These are phyloP conservation scores for Prunus armeniaca DNA, from an alignment of 306 rosid species.

Conservation along the genomic window DNA sequence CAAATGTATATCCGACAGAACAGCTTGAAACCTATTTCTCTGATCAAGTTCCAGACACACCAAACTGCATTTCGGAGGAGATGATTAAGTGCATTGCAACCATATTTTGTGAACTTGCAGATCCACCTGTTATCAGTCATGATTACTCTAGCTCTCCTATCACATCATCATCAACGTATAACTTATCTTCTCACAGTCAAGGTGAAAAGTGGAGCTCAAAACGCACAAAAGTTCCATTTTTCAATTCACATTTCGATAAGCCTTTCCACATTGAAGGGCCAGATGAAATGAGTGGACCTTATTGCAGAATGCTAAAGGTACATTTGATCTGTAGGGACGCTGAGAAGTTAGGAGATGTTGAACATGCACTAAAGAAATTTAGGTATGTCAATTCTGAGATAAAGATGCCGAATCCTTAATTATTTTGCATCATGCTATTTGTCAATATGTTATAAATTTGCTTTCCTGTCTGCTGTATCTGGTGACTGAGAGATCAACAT, in stretches of 20 bases:
- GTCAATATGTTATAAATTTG: conserved; percentile 7
- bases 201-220: conserved; percentile 48
- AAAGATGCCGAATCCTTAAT: background rate
- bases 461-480: background rate
- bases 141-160: conserved; percentile 51
- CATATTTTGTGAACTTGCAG: conserved; percentile 75
- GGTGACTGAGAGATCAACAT: background rate
- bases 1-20: conserved; percentile 52
- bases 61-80: conserved; percentile 85
- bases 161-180: conserved; percentile 48
- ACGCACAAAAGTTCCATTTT: conserved; percentile 46
- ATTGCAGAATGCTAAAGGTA: conserved; percentile 67
- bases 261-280: conserved; percentile 53
- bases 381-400: conserved; percentile 44
- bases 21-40: conserved; percentile 45
- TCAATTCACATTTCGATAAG: conserved; percentile 53
- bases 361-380: conserved; percentile 66
- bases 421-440: background rate
- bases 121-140: conserved; percentile 49
- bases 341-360: conserved; percentile 60
- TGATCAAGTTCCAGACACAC: conserved; percentile 53
- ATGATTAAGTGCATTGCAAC: conserved; percentile 78
- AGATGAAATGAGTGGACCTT: conserved; percentile 62
- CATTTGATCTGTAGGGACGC: conserved; percentile 56
- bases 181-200: conserved; percentile 49